Evolutionary conservation across 208 protist genomes (phyloP).

Genomic region (Naegleria gruberi): DNA sequence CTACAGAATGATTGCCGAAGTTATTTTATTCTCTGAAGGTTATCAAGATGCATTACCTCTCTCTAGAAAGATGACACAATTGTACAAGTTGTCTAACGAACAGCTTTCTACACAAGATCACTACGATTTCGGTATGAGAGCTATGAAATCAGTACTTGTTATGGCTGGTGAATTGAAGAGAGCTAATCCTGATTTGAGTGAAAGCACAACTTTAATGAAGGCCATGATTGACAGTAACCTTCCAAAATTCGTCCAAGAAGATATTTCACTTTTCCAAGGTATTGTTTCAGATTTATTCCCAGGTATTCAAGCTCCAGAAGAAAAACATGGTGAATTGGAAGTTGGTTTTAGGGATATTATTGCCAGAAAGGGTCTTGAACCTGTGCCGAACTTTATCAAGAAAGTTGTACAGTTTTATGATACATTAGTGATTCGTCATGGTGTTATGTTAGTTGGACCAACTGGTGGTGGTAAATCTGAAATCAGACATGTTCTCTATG

Average conservation of each 20-base stretch:
- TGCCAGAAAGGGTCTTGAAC: conserved; percentile 63
- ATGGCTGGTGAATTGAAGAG: conserved; percentile 95
- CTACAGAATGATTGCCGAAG: conserved; percentile 94
- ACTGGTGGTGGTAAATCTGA: conserved; percentile 90
- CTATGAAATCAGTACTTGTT: conserved; percentile 95
- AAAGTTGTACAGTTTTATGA: conserved; percentile 96
- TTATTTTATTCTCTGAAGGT: conserved; percentile 93
- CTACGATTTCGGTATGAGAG: conserved; percentile 97
- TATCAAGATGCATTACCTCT: conserved; percentile 86
- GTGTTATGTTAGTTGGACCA: conserved; percentile 97
- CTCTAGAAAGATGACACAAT: conserved; percentile 92
- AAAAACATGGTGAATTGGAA: conserved; percentile 81
- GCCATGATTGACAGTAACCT: conserved; percentile 94
- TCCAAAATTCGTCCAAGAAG: conserved; percentile 97
- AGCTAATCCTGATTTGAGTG: conserved; percentile 83
- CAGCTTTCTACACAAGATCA: conserved; percentile 93
- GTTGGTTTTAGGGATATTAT: conserved; percentile 50
- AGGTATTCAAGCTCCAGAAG: conserved; percentile 79
- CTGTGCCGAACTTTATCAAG: conserved; percentile 67
- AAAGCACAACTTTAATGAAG: conserved; percentile 93
- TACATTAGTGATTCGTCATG: conserved; percentile 91
- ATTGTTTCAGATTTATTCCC: conserved; percentile 98
- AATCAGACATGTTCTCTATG: conserved; percentile 61
- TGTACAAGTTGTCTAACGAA: conserved; percentile 96
- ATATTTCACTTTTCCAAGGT: conserved; percentile 91